Conservation (phyloP, 1,284 basidiomycete species). For the Rhodofomes roseus region DNA sequence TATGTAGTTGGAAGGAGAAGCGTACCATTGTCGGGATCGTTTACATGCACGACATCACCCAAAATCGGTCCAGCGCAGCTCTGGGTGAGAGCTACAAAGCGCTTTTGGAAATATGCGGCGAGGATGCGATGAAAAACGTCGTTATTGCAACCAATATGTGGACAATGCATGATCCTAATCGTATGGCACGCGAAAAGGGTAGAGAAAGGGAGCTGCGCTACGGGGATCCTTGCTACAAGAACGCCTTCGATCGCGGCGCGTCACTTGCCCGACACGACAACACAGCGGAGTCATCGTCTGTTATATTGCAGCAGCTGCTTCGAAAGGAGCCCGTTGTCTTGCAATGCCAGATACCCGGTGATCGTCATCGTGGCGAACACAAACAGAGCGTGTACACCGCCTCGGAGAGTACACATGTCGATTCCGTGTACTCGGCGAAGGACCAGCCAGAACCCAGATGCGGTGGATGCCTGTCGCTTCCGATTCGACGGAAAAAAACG, state of each 20-base stretch:
- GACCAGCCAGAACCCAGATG: not conserved
- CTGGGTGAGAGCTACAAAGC: not conserved
- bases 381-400: not conserved
- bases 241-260: slow-evolving; percentile 16
- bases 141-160: slow-evolving; percentile 53
- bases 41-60: slow-evolving; percentile 5
- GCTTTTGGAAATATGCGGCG: slow-evolving; percentile 1
- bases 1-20: not conserved
- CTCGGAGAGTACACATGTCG: not conserved
- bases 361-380: not conserved
- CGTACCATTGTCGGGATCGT: not conserved
- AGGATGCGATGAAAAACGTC: slow-evolving; percentile 32
- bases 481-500: not conserved
- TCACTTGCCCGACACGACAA: slow-evolving; percentile 13
- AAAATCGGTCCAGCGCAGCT: not conserved
- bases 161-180: slow-evolving; percentile 19
- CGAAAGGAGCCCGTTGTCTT: not conserved
- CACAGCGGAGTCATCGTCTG: slow-evolving; percentile 13
- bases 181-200: not conserved
- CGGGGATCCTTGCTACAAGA: slow-evolving; percentile 15
- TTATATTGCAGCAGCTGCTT: slow-evolving; percentile 10
- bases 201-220: slow-evolving; percentile 8
- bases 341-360: not conserved
- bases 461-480: not conserved
- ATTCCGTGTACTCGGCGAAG: not conserved